Evolutionary conservation across 176 grass and related monocot genomes (phyloP), one percentile per base, ranked within the genome.

Genomic region (Paspalum vaginatum): DNA sequence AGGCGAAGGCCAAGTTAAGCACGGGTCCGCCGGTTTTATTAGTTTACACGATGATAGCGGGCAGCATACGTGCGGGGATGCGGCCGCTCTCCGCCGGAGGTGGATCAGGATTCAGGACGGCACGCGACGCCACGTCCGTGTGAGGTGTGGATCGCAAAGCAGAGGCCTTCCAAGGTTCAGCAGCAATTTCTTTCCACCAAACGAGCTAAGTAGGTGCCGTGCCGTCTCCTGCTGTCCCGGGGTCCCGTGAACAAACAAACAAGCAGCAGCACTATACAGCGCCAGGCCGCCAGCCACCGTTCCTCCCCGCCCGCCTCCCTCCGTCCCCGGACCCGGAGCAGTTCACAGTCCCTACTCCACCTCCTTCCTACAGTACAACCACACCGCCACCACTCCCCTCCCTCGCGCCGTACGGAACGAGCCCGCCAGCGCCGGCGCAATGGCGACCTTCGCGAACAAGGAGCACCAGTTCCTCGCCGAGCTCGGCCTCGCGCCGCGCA

Each of bases 391-490:
- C 27, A 0, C 37, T 43, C 17, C 50, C 5, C 51, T 22, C 49
- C 46, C 40, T 42, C 18, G 20, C 54, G 18, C 6, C 63, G 18
- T 13, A 48, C 73, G 10, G 81, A 46, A 37, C 45, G 46, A 64
- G 0, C 40, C 45, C 25, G 4, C n/a, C n/a, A 25, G 25, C 9
- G 17, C 10, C 61, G 56, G 12, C 44, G 72, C 65, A 63, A 94
- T 98, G 95, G 89, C 80, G 42, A 78, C 43, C 72, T 92, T 98
- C 66, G 49, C 80, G 68, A 89, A 74, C 65, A 70, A 88, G 89
- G 96, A 93, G 70, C 90, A 93, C 88, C 88, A 95, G 86, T 99
- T 99, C 84, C 96, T 99, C 79, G 85, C 92, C 49, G 90, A 99
- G 86, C 96, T 99, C 47, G 88, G 92, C 84, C 90, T 99, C 67